phyloP scores from a whole-genome alignment of 2,329 filamentous ascomycete genomes.

The Talaromyces pinophilus region DNA sequence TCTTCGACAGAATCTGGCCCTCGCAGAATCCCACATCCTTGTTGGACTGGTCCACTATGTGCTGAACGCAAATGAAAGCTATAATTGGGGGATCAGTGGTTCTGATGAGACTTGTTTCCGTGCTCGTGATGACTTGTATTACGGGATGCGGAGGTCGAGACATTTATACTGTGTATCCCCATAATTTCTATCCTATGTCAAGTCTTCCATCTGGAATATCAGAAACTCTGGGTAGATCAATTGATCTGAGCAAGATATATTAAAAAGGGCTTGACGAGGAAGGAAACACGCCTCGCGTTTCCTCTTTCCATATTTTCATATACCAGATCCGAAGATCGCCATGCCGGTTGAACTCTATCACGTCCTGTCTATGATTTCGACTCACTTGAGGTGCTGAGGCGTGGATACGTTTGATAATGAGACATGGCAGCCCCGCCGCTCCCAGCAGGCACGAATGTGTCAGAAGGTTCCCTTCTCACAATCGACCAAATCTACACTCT shows the following conservation, averaged over 20 bases:
- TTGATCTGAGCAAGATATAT: background rate
- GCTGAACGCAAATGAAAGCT: background rate
- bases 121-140: background rate
- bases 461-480: conserved; percentile 1
- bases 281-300: background rate
- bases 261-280: background rate
- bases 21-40: background rate
- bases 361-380: background rate
- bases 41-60: background rate
- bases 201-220: background rate
- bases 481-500: conserved; percentile 17
- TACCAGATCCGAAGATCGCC: background rate
- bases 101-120: background rate
- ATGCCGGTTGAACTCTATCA: background rate
- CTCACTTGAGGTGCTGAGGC: background rate
- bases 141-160: background rate
- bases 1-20: background rate
- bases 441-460: background rate
- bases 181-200: background rate
- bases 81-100: background rate
- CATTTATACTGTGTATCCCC: background rate
- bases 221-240: background rate
- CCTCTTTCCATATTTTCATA: background rate
- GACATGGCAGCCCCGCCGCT: background rate
- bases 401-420: background rate